Evolutionary conservation across 306 rosid species (phyloP), one percentile per base, ranked within the genome.

Genomic region (Cucurbita moschata): DNA sequence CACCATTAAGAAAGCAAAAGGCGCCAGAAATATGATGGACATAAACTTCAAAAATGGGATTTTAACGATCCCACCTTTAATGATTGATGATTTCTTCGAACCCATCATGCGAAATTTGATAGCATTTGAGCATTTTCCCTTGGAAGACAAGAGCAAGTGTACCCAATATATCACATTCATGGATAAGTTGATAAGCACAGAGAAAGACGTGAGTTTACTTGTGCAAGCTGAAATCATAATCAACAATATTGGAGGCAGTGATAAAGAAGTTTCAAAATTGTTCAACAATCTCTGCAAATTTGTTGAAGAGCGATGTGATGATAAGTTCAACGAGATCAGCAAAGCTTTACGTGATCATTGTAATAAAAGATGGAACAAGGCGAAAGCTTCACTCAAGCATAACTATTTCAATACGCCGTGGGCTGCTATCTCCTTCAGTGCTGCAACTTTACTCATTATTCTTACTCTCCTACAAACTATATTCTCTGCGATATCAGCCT

Each of bases 111-210:
- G 83, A 7, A 83, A 82, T 37, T 13, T 83, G 14, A 4, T 84
- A 4, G 86, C 81, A 6, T 82, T 52, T 62, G 90, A 86, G 76
- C 73, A 75, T 6, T 62, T 7, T 2, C 23, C n/a, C 1, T 0
- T 5, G 3, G 26, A 0, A 8, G 8, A 37, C 39, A 0, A 7
- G 42, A 1, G 13, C 0, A 30, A 7, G 18, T 62, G 16, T 38
- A 62, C 0, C 49, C 23, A 39, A 0, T 62, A 37, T 4, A 26
- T 16, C 1, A 0, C 0, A 4, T 62, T 62, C 39, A 0, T 62
- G 3, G 69, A 62, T 39, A 13, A 4, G 0, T 62, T 62, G 49
- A 62, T 62, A 38, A 15, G 6, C 49, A 62, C 69, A 1, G 26
- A 62, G 13, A 4, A n/a, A 62, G 69, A 62, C 13, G 47, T 8